Base-by-base conservation (phyloP, 371 early-diverging fungal genomes). In the Mortierella sp. region DNA sequence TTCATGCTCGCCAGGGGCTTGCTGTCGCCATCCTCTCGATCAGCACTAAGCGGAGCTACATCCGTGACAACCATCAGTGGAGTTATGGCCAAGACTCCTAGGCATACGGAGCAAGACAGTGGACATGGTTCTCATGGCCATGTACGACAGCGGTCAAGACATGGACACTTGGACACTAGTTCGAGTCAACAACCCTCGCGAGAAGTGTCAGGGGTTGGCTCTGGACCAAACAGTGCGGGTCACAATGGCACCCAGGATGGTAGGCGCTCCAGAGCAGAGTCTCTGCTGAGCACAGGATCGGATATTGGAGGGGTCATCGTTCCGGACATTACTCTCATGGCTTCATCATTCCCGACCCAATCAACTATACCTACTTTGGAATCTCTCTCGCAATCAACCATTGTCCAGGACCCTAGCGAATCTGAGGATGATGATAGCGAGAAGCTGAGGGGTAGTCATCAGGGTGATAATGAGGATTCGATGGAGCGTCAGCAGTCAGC, bases 251-350 rank as follows among this genome's bases (percentile, higher is more conserved):
- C 39, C 25, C 61, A 52, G 22, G 70, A 61, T 24, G 77, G 77
- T 6, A 45, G 70, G 12, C 65, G 77, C 22, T 76, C 70, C 14
- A 64, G 70, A 16, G 77, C 77, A 17, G 77, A 68, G 22, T 76
- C 77, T 0, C 31, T 76, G 17, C 43, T 76, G 53, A 76, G 70
- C 27, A 65, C 69, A 21, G 77, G 77, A 16, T 76, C 77, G 9
- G 77, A 76, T 51, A 58, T 76, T 40, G 76, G 76, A 44, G 77
- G 70, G 4, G 40, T 76, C 0, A 58, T 65, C 21, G 69, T 76
- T 6, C 77, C 77, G 0, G 66, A 76, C 14, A 76, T 76, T 16
- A 76, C 65, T 14, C 77, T 76, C 7, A 22, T 76, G 50, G 59
- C 70, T 8, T 68, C 77, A 2, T 76, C 77, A 25, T 65, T 69